A percentile compares a stretch with the other conserved stretches of the same genome.
Evolutionary conservation across 805 yeast genomes (phyloP).

Genomic region (Nakazawaea populi): DNA sequence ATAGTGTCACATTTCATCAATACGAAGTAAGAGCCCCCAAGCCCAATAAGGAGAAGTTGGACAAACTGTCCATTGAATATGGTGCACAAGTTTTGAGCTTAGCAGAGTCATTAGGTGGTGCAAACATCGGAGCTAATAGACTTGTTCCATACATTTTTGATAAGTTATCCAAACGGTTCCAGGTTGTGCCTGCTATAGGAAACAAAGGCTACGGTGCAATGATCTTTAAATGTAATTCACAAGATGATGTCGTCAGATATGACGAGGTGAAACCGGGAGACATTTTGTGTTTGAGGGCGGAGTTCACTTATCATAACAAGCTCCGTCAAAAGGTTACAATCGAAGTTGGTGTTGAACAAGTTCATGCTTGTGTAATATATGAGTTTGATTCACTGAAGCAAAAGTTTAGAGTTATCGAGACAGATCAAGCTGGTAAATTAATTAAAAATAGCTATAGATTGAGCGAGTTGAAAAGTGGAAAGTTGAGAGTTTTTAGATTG

Average conservation of each 20-base stretch:
- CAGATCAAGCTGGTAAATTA: constrained; percentile 42
- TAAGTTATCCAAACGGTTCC: constrained; percentile 5
- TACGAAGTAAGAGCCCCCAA: constrained; percentile 31
- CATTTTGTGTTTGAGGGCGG: constrained; percentile 67
- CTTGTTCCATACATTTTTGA: constrained; percentile 9
- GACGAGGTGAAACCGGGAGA: constrained; percentile 82
- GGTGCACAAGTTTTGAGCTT: constrained; percentile 45
- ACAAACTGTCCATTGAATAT: constrained; percentile 38
- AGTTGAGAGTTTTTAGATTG: constrained; percentile 71
- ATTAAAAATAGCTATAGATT: constrained; percentile 59
- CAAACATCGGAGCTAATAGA: constrained; percentile 17
- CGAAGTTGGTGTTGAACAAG: constrained; percentile 49
- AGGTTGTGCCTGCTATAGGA: constrained; percentile 53
- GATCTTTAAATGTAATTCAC: constrained; percentile 44
- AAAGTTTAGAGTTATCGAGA: constrained; percentile 64
- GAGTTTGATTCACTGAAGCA: constrained; percentile 72
- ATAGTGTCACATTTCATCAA: constrained; percentile 36
- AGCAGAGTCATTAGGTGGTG: constrained; percentile 32
- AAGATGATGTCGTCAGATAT: constrained; percentile 39
- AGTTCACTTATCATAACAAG: constrained; percentile 60
- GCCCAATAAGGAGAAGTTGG: constrained; percentile 41
- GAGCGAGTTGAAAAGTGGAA: constrained; percentile 72
- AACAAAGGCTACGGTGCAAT: constrained; percentile 67
- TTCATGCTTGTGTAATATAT: constrained; percentile 55
- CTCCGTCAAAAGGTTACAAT: constrained; percentile 49